Evolutionary conservation across 2,329 filamentous ascomycete genomes (phyloP).

Genomic region (Talaromyces sp.): DNA sequence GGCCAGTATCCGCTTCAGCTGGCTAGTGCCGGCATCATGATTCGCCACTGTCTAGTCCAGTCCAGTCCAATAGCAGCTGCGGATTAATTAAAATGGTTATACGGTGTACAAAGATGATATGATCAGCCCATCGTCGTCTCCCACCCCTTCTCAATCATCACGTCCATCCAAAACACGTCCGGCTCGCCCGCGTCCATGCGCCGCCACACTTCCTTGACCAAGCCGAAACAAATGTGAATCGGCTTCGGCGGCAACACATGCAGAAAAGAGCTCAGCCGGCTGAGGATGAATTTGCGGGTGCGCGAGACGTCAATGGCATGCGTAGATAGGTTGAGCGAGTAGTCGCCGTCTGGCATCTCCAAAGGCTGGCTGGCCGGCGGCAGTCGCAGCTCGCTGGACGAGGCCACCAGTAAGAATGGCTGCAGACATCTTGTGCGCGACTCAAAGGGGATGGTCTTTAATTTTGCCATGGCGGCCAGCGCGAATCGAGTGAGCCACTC

Average conservation of each 20-base stretch:
- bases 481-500: conserved; percentile 48
- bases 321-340: conserved; percentile 28
- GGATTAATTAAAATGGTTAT: too few relatives aligned
- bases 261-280: conserved; percentile 42
- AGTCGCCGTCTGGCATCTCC: conserved; percentile 13
- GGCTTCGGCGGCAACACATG: conserved; percentile 50
- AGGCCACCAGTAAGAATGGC: conserved; percentile 48
- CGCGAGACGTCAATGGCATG: conserved; percentile 44
- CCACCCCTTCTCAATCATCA: conserved; percentile 54
- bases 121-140: conserved; percentile 49
- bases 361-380: conserved; percentile 26
- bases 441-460: conserved; percentile 47
- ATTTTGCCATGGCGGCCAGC: conserved; percentile 45
- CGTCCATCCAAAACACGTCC: conserved; percentile 51
- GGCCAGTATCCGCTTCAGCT: background rate
- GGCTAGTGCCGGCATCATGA: background rate
- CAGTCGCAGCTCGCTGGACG: conserved; percentile 47
- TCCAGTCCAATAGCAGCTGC: too few relatives aligned
- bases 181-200: conserved; percentile 44
- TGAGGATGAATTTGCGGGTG: conserved; percentile 45
- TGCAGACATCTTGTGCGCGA: conserved; percentile 52
- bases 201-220: conserved; percentile 51
- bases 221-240: conserved; percentile 44
- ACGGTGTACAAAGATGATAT: background rate
- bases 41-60: background rate